Evolutionary conservation across 768 basidiomycete genomes (phyloP).

Genomic region (Suillus ampliporus): DNA sequence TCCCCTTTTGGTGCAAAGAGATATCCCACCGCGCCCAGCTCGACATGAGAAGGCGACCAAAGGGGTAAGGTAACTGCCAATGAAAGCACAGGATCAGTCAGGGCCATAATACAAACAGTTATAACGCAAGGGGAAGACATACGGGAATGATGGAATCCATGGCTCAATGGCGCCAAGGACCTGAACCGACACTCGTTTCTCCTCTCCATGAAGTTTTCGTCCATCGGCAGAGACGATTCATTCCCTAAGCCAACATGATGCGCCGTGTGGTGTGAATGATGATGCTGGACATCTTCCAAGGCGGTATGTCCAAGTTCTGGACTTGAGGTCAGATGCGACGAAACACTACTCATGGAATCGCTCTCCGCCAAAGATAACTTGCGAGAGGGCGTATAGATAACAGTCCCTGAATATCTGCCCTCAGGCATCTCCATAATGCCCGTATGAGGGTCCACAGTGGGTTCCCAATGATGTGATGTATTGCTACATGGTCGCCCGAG

Average conservation of each 20-base stretch:
- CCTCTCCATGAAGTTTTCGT: constrained; percentile 46
- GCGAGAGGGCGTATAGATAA: constrained; percentile 42
- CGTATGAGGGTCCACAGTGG: not conserved
- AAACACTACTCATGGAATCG: constrained; percentile 34
- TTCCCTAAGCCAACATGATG: constrained; percentile 38
- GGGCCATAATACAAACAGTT: not conserved
- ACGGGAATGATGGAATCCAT: constrained; percentile 74
- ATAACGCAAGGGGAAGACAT: constrained; percentile 31
- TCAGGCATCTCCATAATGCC: constrained; percentile 40
- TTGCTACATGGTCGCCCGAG: not conserved
- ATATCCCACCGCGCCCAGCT: constrained; percentile 74
- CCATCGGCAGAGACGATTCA: constrained; percentile 44
- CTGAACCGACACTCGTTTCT: constrained; percentile 73
- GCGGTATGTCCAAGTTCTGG: not conserved
- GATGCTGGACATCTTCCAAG: constrained; percentile 9
- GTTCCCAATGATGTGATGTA: not conserved
- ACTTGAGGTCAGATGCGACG: constrained; percentile 34
- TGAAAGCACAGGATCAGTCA: not conserved
- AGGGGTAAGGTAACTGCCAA: constrained; percentile 60
- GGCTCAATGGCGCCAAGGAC: constrained; percentile 54
- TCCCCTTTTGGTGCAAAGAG: constrained; percentile 60
- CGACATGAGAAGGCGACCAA: constrained; percentile 65
- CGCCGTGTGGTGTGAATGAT: not conserved
- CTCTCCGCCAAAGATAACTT: constrained; percentile 9
- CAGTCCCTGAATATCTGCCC: constrained; percentile 22